These are phyloP conservation scores for Crucibulum laeve DNA, from an alignment of 768 basidiomycete species.

Conservation along the genomic window DNA sequence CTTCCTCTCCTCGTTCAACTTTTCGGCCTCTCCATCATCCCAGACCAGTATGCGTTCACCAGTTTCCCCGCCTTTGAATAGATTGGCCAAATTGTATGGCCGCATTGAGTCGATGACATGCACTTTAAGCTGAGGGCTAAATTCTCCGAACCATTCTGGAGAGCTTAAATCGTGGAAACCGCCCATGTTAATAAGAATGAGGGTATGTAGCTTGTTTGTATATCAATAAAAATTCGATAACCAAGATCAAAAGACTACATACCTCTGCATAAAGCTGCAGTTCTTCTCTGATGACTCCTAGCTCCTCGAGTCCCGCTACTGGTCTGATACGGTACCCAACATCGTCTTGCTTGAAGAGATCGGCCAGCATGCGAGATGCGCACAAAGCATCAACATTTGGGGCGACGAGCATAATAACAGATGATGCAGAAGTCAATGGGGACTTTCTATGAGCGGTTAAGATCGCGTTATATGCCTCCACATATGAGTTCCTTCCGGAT, in stretches of 20 bases:
- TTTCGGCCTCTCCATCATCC: slow-evolving; percentile 84
- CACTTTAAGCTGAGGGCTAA: slow-evolving; percentile 56
- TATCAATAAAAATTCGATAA: slow-evolving; percentile 1
- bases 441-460: slow-evolving; percentile 69
- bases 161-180: slow-evolving; percentile 80
- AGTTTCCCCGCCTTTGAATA: slow-evolving; percentile 70
- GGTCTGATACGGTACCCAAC: slow-evolving; percentile 88
- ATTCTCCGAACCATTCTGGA: slow-evolving; percentile 72
- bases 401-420: slow-evolving; percentile 80
- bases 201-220: slow-evolving; percentile 65
- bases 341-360: slow-evolving; percentile 90
- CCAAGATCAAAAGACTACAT: slow-evolving; percentile 2
- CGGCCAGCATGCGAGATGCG: slow-evolving; percentile 85
- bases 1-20: slow-evolving; percentile 64
- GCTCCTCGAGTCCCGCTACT: slow-evolving; percentile 77
- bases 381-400: slow-evolving; percentile 92
- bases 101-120: slow-evolving; percentile 95
- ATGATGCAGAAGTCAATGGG: slow-evolving; percentile 74
- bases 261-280: slow-evolving; percentile 69
- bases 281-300: slow-evolving; percentile 63
- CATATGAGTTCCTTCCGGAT: slow-evolving; percentile 59
- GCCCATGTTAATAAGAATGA: slow-evolving; percentile 92
- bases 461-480: slow-evolving; percentile 68
- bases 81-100: slow-evolving; percentile 82
- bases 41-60: slow-evolving; percentile 80